Conservation (phyloP, 2,329 filamentous ascomycete genomes). For the Aureobasidium sp. region DNA sequence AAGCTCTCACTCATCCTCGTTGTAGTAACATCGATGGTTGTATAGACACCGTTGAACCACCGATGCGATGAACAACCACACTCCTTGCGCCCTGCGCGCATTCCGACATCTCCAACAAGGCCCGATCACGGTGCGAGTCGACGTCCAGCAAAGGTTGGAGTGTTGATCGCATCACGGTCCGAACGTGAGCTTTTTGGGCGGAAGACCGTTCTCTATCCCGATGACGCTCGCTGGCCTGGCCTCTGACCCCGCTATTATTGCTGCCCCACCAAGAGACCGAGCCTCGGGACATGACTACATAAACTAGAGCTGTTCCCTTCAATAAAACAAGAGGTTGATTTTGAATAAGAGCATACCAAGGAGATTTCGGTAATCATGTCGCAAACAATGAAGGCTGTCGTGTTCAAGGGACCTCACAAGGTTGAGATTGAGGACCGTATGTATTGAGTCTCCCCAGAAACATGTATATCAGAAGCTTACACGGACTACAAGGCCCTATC, state of each 20-base stretch:
- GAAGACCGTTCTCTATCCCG: not conserved
- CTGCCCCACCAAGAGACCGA: conserved; percentile 5
- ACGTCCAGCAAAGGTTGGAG: not conserved
- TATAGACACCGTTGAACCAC: not conserved
- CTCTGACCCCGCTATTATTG: not conserved
- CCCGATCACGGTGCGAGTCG: conserved; percentile 2
- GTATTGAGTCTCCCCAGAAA: not conserved
- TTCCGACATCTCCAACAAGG: not conserved
- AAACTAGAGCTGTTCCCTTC: not conserved
- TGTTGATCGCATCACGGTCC: not conserved
- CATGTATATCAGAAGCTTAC: not conserved
- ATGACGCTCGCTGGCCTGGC: not conserved
- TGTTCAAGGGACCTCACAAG: conserved; percentile 73
- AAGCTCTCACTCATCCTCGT: not conserved
- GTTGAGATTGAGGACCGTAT: conserved; percentile 65
- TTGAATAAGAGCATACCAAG: not conserved
- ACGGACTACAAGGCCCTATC: conserved; percentile 44
- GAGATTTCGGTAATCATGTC: not conserved
- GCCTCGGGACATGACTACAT: conserved; percentile 6
- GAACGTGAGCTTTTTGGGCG: not conserved
- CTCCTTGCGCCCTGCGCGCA: not conserved
- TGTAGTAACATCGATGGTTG: not conserved
- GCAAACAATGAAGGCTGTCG: conserved; percentile 74
- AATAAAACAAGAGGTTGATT: not conserved
- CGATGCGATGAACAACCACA: not conserved